Base-by-base conservation (phyloP, 116 monocot species). In the Dioscorea cayenensis region DNA sequence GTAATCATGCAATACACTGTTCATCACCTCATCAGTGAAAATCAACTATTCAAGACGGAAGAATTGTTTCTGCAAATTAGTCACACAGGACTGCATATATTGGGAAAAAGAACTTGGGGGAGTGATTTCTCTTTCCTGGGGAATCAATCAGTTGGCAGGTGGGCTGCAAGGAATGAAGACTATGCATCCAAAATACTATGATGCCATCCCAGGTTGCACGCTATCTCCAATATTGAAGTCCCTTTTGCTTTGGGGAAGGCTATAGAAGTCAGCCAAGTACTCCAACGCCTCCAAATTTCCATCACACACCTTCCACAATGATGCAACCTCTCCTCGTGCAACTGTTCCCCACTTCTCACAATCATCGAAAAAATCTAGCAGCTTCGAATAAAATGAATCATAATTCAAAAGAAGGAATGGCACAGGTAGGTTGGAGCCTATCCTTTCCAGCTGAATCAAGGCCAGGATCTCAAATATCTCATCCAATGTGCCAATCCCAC, bases 401-500 rank as follows among this genome's bases (percentile, higher is more conserved):
- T 97, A 97, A 72, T 97, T 93, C 71, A 97, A 51, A 23, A 97
- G 86, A 20, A 97, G 36, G 75, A 97, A 93, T 0, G 97, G 97
- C 37, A 97, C 84, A 0, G 86, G 92, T 28, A 83, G 69, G 49
- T 79, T 76, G 3, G 97, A 97, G 0, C 97, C 93, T 6, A 97
- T 88, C 66, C 97, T 82, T 49, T 88, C 72, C 28, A 97, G 71
- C 32, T 97, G 97, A 66, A 97, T 84, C 70, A 97, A 67, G 1
- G 93, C 79, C 49, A 97, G 69, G 36, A 97, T 88, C 77, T 97
- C 97, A 52, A 97, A 97, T 22, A 86, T 63, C 75, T 97, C 97
- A 75, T 97, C 97, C 36, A 92, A 72, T 3, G 97, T 93, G 22
- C 93, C 97, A 13, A 97, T 83, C 6, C 97, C 90, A 63, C 97